phyloP scores from a whole-genome alignment of 1,284 basidiomycete genomes.

The Heterobasidion annosum region DNA sequence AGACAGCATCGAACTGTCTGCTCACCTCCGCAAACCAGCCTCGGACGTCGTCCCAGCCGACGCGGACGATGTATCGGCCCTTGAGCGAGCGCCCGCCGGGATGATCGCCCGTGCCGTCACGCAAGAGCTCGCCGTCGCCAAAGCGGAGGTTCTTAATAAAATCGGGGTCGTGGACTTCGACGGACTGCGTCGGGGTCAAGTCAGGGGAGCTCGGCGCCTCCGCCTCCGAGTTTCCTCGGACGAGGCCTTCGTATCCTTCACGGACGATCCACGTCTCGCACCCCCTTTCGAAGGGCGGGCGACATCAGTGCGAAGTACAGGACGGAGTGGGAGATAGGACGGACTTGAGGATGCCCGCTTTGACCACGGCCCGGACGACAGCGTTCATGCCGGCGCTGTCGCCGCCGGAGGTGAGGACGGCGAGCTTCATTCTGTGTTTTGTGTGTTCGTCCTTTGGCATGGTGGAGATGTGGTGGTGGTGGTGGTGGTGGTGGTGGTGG shows the following conservation, averaged over 20 bases:
- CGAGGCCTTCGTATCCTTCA: conserved; percentile 96
- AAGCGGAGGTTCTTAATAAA: conserved; percentile 72
- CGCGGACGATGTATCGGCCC: conserved; percentile 90
- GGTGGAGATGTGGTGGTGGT: not conserved
- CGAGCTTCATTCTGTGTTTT: conserved; percentile 59
- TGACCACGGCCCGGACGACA: conserved; percentile 85
- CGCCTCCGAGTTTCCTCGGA: conserved; percentile 53
- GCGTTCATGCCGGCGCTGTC: conserved; percentile 98
- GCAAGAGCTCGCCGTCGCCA: conserved; percentile 85
- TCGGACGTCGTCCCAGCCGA: conserved; percentile 97
- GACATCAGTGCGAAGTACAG: not conserved
- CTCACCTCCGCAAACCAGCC: conserved; percentile 85
- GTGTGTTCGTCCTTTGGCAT: conserved; percentile 4
- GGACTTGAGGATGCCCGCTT: conserved; percentile 82
- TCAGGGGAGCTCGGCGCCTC: conserved; percentile 16
- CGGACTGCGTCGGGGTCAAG: conserved; percentile 13
- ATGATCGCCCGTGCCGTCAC: conserved; percentile 85
- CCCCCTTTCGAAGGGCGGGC: conserved; percentile 41
- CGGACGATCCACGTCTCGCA: conserved; percentile 92
- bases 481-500: not conserved
- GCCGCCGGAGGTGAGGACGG: conserved; percentile 92
- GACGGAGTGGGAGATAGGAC: conserved; percentile 15
- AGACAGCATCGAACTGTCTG: not conserved
- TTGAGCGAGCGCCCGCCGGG: conserved; percentile 65
- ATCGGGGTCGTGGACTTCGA: conserved; percentile 25